Conservation (phyloP, 2,329 filamentous ascomycete genomes). For the Lomentospora prolificans region DNA sequence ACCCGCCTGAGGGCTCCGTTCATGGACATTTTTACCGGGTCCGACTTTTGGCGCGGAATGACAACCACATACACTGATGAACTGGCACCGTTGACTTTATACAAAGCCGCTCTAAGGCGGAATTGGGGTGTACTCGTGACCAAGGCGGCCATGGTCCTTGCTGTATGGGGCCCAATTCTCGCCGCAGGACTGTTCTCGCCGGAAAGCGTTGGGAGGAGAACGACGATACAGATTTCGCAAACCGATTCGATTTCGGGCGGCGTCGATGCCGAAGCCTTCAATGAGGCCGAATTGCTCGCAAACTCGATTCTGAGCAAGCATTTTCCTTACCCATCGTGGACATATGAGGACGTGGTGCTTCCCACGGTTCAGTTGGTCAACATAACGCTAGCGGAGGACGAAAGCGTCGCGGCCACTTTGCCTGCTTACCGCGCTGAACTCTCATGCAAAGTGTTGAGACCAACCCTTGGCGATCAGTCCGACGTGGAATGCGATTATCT, state of each 20-base stretch:
- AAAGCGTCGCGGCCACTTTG: conserved; percentile 15
- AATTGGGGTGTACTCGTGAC: conserved; percentile 19
- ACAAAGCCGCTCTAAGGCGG: conserved; percentile 16
- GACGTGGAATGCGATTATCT: conserved; percentile 1
- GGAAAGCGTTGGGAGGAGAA: conserved; percentile 13
- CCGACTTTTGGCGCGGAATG: conserved; percentile 17
- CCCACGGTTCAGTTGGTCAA: conserved; percentile 14
- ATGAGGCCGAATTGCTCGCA: conserved; percentile 13
- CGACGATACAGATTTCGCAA: conserved; percentile 14
- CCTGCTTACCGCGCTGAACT: conserved; percentile 14
- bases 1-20: conserved; percentile 18
- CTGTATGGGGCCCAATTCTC: conserved; percentile 20
- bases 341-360: conserved; percentile 17
- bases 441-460: conserved; percentile 15
- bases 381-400: conserved; percentile 15
- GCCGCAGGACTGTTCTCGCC: conserved; percentile 19
- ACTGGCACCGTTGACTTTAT: conserved; percentile 15
- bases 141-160: conserved; percentile 17
- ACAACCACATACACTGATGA: conserved; percentile 20
- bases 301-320: conserved; percentile 14
- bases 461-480: conserved; percentile 11
- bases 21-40: conserved; percentile 15
- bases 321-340: conserved; percentile 18
- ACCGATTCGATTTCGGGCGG: conserved; percentile 15
- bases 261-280: conserved; percentile 11